Evolutionary conservation across 2,329 filamentous ascomycete genomes (phyloP), one percentile per base, ranked within the genome.

Genomic region (Hymenoscyphus fraxineus): DNA sequence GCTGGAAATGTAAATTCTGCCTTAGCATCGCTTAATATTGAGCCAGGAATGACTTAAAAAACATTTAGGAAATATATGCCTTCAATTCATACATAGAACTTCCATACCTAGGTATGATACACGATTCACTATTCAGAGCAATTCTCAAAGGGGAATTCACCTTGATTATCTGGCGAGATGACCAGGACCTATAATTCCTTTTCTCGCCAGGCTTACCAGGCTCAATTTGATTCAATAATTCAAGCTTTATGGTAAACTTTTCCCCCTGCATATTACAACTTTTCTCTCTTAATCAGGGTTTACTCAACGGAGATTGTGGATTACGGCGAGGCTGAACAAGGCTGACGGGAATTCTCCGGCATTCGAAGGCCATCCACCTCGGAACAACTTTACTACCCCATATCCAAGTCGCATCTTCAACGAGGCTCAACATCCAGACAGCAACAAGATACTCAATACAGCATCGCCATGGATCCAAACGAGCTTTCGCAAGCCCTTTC

Each of bases 381-480:
- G 47, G 47, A 51, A 22, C n/a, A 19, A 19, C 44, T 51, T 19
- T 22, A n/a, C 41, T 35, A 35, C 32, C 32, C 32, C 9, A 44
- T n/a, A 13, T 51, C 19, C 19, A 51, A 51, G 47, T 51, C 47
- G 47, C 19, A 51, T 51, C 47, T 10, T 51, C 47, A 51, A 27
- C 47, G 10, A 51, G 47, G 47, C 47, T 51, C 19, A 22, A 27
- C 19, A 12, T 51, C 19, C 19, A 19, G 19, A 27, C n/a, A 19
- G 13, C 47, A 51, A 51, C 47, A 27, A 19, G 44, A 19, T 13
- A n/a, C 47, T 51, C 44, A 47, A 3, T 47, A 47, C n/a, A 47
- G 6, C 44, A 12, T 47, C 44, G 44, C 44, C 5, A 60, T 60
- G 59, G 59, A 60, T 35, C 59, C 59, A 9, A 31, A 61, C 16